phyloP scores from a whole-genome alignment of 1,284 basidiomycete species.

The Cystobasidiaceae sp. region DNA sequence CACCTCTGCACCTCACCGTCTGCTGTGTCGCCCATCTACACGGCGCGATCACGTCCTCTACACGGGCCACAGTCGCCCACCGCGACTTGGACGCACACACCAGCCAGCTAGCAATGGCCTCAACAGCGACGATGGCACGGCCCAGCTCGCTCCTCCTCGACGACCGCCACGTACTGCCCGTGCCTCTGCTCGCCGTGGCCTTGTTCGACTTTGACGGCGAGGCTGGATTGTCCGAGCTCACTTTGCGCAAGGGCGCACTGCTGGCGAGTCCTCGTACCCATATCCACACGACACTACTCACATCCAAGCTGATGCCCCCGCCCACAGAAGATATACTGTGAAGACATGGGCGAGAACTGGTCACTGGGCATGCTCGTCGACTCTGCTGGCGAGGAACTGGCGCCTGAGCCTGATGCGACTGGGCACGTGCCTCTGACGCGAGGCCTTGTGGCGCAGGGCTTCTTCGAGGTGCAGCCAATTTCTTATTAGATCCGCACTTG shows the following conservation, averaged over 20 bases:
- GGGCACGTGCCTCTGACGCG: not conserved
- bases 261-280: no score
- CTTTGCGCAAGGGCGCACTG: conserved; percentile 48
- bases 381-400: conserved; percentile 29
- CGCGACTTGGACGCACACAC: no score
- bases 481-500: not conserved
- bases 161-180: conserved; percentile 18
- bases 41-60: no score
- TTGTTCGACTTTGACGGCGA: conserved; percentile 67
- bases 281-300: no score
- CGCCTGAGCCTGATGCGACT: conserved; percentile 15
- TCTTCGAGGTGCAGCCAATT: conserved; percentile 5
- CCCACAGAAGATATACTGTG: no score
- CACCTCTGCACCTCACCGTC: no score
- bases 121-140: conserved; percentile 4
- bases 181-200: conserved; percentile 44
- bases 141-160: conserved; percentile 4
- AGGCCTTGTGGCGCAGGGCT: conserved; percentile 13
- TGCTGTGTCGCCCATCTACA: no score
- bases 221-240: conserved; percentile 62
- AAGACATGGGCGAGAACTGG: not conserved
- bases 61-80: no score
- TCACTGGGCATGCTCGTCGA: not conserved
- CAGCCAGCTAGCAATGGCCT: no score
- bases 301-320: no score